These are phyloP conservation scores for Coemansia sp. DNA, from an alignment of 192 early-diverging fungal genomes.

Conservation along the genomic window DNA sequence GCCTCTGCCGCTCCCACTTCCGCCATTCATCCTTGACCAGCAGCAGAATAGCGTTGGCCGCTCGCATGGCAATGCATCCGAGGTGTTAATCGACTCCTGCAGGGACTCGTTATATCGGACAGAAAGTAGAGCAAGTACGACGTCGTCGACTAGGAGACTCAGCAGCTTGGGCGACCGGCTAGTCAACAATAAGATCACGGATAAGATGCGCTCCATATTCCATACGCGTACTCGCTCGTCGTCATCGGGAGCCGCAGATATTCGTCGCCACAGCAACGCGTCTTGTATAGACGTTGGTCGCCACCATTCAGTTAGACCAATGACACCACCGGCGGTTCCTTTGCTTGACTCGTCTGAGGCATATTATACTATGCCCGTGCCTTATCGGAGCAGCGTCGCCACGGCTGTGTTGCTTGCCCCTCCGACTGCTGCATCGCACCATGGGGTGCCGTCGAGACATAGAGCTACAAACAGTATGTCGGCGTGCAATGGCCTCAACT, in stretches of 20 bases:
- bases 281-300: conserved; percentile 2
- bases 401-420: not conserved
- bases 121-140: not conserved
- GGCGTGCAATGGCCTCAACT: not conserved
- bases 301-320: not conserved
- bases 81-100: not conserved
- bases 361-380: not conserved
- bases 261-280: not conserved
- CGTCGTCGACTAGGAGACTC: conserved; percentile 6
- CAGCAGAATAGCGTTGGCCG: not conserved
- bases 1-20: not conserved
- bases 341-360: not conserved
- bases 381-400: not conserved
- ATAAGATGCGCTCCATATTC: conserved; percentile 48
- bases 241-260: not conserved
- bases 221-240: conserved; percentile 23
- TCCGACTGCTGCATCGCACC: not conserved
- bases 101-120: not conserved
- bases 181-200: conserved; percentile 18
- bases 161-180: conserved; percentile 25
- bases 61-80: not conserved
- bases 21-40: conserved; percentile 1
- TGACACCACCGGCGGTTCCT: conserved; percentile 15
- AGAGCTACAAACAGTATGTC: conserved; percentile 7
- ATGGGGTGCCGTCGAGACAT: conserved; percentile 2